Evolutionary conservation across 331 rosid genomes (phyloP).

Genomic region (Rosa hybrid): DNA sequence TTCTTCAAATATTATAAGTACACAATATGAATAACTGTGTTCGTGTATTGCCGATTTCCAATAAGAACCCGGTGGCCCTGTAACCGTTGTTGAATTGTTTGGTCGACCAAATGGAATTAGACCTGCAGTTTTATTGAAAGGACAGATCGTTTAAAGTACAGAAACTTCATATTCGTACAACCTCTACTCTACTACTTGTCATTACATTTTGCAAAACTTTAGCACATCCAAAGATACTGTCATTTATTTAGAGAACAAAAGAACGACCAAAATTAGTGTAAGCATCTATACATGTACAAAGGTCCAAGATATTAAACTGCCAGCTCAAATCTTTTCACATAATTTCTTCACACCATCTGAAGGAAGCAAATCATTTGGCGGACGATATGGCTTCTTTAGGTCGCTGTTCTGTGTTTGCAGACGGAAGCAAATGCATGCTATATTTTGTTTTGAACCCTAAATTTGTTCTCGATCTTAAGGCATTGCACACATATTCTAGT

Average conservation of each 20-base stretch:
- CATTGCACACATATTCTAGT: not conserved
- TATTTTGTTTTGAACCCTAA: not conserved
- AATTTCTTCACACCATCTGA: not conserved
- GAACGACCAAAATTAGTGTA: not conserved
- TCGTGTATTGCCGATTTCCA: too few relatives aligned
- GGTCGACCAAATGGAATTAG: too few relatives aligned
- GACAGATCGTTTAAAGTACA: too few relatives aligned
- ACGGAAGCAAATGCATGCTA: not conserved
- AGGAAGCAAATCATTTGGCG: not conserved
- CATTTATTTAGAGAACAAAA: not conserved
- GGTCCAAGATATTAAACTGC: not conserved
- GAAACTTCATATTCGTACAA: too few relatives aligned
- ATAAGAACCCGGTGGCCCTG: too few relatives aligned
- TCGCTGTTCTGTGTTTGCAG: not conserved
- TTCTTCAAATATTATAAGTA: too few relatives aligned
- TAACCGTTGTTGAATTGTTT: too few relatives aligned
- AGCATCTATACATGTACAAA: not conserved
- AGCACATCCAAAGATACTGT: not conserved
- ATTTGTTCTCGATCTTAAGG: not conserved
- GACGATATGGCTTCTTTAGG: not conserved
- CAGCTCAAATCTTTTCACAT: not conserved
- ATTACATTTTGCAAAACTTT: not conserved
- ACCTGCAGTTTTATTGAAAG: too few relatives aligned
- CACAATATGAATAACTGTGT: too few relatives aligned
- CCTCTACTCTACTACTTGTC: too few relatives aligned